Percentiles rank a stretch among this genome's conserved stretches.
Conservation (phyloP, 2,329 filamentous ascomycete genomes). For the Phaeosphaeriaceae sp. region DNA sequence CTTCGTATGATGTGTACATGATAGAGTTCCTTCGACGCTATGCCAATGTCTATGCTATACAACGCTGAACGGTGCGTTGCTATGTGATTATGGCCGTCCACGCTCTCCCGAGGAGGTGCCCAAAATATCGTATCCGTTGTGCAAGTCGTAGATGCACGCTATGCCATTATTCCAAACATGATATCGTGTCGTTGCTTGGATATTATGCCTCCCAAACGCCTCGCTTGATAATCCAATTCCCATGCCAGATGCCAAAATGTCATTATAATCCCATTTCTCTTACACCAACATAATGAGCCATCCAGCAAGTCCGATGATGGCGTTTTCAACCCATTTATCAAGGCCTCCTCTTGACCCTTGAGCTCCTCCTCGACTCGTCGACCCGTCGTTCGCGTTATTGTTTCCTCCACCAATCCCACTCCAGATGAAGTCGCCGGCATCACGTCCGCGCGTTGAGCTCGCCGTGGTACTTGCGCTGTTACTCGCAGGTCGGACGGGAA, state of each 20-base stretch:
- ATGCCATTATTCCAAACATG: neutral
- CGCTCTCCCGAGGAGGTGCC: neutral
- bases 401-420: slow-evolving; percentile 26
- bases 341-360: slow-evolving; percentile 19
- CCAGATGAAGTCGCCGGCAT: slow-evolving; percentile 34
- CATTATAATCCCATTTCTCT: slow-evolving; percentile 5
- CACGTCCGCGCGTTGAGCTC: slow-evolving; percentile 18
- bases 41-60: neutral
- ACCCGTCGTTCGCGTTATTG: neutral
- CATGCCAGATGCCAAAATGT: neutral
- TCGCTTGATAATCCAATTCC: neutral
- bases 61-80: neutral
- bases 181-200: neutral
- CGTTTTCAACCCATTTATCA: slow-evolving; percentile 34
- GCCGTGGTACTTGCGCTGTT: slow-evolving; percentile 14
- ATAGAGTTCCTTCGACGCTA: neutral
- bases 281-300: slow-evolving; percentile 38
- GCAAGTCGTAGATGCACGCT: neutral
- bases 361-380: slow-evolving; percentile 20
- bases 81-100: neutral
- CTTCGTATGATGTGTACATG: neutral
- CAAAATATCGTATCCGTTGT: neutral
- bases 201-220: neutral
- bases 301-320: slow-evolving; percentile 35
- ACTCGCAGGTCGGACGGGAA: slow-evolving; percentile 32